Base-by-base conservation (phyloP, 768 basidiomycete genomes). In the Lactarius sp. region DNA sequence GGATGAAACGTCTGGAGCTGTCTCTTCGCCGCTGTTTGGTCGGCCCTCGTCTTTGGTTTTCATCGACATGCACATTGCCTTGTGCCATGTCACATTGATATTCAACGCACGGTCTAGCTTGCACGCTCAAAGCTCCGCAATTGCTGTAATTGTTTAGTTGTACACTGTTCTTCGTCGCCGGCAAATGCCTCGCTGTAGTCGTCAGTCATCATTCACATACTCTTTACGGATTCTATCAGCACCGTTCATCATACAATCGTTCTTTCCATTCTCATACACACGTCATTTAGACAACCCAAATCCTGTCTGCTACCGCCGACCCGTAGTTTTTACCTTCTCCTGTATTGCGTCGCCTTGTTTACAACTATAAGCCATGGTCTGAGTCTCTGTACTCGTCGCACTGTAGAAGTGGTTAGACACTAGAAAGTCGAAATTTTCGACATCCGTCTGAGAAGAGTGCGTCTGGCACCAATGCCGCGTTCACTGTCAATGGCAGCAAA, bases 181-280 rank as follows among this genome's bases (percentile, higher is more conserved):
- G 41, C 55, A 54, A 39, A 27, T 49, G 46, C 46, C 22, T 49
- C 46, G 27, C 42, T 20, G 37, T 46, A 60, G 31, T 55, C 47
- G 41, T 60, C 59, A 60, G 31, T 55, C 47, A 34, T 60, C 59
- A 44, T 60, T 46, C 59, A 59, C 62, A 60, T 42, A 36, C 39
- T 59, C 37, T 42, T 52, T 20, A 12, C 49, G 59, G 64, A 60
- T 65, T 49, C 64, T 60, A 65, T 64, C 16, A 63, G 63, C 54
- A 60, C 14, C 46, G 46, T 42, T 54, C 33, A 54, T 46, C 49
- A 7, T 41, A 55, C 47, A 39, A 55, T 41, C 34, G 60, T 4
- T 52, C 36, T 52, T 54, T 54, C 20, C 39, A 50, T 49, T 52
- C 39, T 20, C 47, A 56, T 56, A 60, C 47, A 44, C 53, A 55